Conservation (phyloP, 1,139 yeast species). For the Scheffersomyces stambukii region DNA sequence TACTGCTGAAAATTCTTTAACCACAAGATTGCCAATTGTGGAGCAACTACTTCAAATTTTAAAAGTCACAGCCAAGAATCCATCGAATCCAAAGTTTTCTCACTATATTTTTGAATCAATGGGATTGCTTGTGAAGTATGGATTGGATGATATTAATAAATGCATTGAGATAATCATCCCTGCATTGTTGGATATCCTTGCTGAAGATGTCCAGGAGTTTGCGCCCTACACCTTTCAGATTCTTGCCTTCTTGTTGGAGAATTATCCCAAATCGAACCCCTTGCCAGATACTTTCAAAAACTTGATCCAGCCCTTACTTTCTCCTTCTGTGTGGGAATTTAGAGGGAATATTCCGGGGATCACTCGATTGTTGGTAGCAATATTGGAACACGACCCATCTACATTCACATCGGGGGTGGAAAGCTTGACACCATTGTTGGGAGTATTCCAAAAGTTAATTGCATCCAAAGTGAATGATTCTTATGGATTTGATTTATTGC, state of each 20-base stretch:
- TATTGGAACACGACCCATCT: conserved; percentile 58
- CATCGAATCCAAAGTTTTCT: conserved; percentile 90
- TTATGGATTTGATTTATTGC: conserved; percentile 81
- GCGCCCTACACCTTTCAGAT: conserved; percentile 91
- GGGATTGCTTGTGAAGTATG: conserved; percentile 66
- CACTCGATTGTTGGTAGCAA: conserved; percentile 71
- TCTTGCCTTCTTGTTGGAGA: conserved; percentile 71
- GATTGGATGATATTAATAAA: conserved; percentile 27
- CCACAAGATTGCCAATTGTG: conserved; percentile 43
- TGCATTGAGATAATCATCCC: conserved; percentile 63
- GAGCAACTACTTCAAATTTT: conserved; percentile 69
- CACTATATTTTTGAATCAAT: conserved; percentile 89
- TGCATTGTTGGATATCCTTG: conserved; percentile 60
- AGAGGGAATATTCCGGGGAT: conserved; percentile 93
- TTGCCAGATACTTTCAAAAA: conserved; percentile 65
- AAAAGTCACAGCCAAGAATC: conserved; percentile 73
- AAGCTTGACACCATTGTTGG: conserved; percentile 72
- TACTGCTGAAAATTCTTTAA: conserved; percentile 64
- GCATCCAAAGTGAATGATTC: conserved; percentile 79
- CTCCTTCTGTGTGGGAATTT: conserved; percentile 90
- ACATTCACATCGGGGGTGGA: conserved; percentile 37
- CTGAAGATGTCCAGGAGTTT: conserved; percentile 89
- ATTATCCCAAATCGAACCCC: conserved; percentile 42
- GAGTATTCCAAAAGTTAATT: conserved; percentile 92
- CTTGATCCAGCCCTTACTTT: conserved; percentile 73